A percentile compares a stretch with the other conserved stretches of the same genome.
Conservation (phyloP, 345 rosid species). For the Trapa incisa region DNA sequence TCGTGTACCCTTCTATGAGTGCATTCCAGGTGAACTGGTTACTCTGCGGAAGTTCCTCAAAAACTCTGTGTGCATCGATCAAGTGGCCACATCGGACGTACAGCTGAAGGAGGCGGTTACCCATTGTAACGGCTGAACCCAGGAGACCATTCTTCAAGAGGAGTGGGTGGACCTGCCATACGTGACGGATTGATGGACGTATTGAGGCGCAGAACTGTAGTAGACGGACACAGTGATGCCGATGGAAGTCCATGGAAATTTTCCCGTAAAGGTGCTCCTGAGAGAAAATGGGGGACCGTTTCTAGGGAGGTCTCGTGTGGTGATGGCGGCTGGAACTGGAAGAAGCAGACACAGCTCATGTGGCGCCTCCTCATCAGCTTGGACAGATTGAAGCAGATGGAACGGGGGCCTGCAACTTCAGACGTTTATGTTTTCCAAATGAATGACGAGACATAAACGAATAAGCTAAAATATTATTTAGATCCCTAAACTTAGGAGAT, state of each 20-base stretch:
- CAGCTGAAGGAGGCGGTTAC: constrained; percentile 4
- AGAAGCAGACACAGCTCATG: background rate
- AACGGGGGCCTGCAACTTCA: background rate
- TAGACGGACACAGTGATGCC: background rate
- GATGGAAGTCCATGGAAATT: background rate
- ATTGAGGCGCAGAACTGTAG: constrained; percentile 2
- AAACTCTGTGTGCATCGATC: constrained; percentile 33
- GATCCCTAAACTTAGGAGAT: background rate
- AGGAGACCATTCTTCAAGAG: constrained; percentile 2
- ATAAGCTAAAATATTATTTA: background rate
- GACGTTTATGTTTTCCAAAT: background rate
- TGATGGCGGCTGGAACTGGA: background rate
- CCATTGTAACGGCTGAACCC: background rate
- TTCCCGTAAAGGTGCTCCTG: background rate
- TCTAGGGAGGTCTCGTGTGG: background rate
- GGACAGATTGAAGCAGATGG: background rate
- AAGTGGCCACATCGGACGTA: constrained; percentile 21
- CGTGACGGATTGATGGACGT: background rate
- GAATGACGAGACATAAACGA: background rate
- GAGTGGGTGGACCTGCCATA: constrained; percentile 4
- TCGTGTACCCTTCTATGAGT: constrained; percentile 8
- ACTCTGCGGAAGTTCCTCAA: constrained; percentile 56
- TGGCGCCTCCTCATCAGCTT: background rate
- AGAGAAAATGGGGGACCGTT: background rate
- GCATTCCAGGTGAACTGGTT: constrained; percentile 37